Evolutionary conservation across 2,329 filamentous ascomycete species (phyloP), one percentile per base, ranked within the genome.

Genomic region (Aspergillus pseudonomiae): DNA sequence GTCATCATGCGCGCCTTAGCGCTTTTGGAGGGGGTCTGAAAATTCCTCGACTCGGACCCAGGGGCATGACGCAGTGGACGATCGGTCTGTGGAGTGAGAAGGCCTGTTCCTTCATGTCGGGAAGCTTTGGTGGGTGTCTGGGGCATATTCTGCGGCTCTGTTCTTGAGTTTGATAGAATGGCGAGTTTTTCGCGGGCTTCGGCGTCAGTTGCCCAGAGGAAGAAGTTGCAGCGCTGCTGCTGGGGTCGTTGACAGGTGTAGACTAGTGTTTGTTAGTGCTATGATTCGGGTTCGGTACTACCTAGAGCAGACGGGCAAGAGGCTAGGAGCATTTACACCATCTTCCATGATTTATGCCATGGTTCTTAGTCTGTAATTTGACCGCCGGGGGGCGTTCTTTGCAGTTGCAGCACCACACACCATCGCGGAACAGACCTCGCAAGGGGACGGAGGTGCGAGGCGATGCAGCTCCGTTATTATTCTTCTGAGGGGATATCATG

Each of bases 171-270:
- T 65, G 76, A 80, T 64, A 85, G 70, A 6, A 86, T 74, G 26
- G 80, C 80, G 12, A 74, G 75, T 63, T 82, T 81, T 72, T 86
- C 84, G 24, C 87, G 78, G n/a, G 77, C 66, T 66, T 84, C 80
- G 16, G 87, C 87, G 60, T 88, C 85, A 60, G 84, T 81, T 16
- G 84, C 81, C 87, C 86, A 89, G 0, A 89, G 78, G 62, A 89
- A 89, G 78, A 89, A 89, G 6, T 77, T 79, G 70, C 87, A 89
- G 46, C 81, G 77, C 53, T 81, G 76, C 3, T 76, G 70, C 59
- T 80, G 76, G 39, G 78, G 75, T 68, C 82, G 81, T 67, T 87
- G 84, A 69, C 87, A 89, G 4, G 82, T 85, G 67, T 86, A 88
- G 73, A 89, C 80, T 82, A 59, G 12, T 34, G 63, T 28, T 24